Evolutionary conservation across 2,329 filamentous ascomycete species (phyloP).

Genomic region (Cladosporium austrohemisphaericum): DNA sequence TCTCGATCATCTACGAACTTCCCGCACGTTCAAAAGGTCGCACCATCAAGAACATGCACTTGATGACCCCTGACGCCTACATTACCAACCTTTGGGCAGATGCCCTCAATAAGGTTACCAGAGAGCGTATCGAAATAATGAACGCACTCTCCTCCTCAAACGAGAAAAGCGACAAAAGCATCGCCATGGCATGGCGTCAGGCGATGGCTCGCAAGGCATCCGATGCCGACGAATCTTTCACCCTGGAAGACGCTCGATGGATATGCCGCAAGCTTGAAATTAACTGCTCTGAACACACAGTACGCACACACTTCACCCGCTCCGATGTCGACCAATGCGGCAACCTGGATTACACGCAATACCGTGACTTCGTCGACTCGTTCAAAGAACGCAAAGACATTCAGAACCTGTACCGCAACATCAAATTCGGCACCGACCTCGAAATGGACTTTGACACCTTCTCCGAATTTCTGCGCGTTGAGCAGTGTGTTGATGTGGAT

Average conservation of each 20-base stretch:
- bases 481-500: slow-evolving; percentile 73
- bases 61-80: slow-evolving; percentile 72
- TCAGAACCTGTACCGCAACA: slow-evolving; percentile 63
- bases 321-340: slow-evolving; percentile 64
- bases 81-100: slow-evolving; percentile 76
- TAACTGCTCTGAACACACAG: slow-evolving; percentile 72
- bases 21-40: slow-evolving; percentile 71
- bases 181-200: slow-evolving; percentile 64
- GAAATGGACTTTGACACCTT: slow-evolving; percentile 72
- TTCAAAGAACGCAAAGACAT: slow-evolving; percentile 85
- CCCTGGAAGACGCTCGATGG: slow-evolving; percentile 73
- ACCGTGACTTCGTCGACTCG: slow-evolving; percentile 75
- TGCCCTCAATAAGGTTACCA: slow-evolving; percentile 78
- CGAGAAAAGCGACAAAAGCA: slow-evolving; percentile 75
- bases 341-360: slow-evolving; percentile 72
- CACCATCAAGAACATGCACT: slow-evolving; percentile 73
- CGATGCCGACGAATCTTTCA: slow-evolving; percentile 65
- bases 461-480: slow-evolving; percentile 65
- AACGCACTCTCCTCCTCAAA: slow-evolving; percentile 71
- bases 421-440: slow-evolving; percentile 47
- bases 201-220: slow-evolving; percentile 70
- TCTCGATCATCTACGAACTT: slow-evolving; percentile 83
- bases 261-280: slow-evolving; percentile 90
- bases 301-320: slow-evolving; percentile 69
- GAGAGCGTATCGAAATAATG: slow-evolving; percentile 86